Percentiles rank a stretch among this genome's conserved stretches.
These are phyloP conservation scores for Didymella pomorum DNA, from an alignment of 2,329 filamentous ascomycete species.

Conservation along the genomic window DNA sequence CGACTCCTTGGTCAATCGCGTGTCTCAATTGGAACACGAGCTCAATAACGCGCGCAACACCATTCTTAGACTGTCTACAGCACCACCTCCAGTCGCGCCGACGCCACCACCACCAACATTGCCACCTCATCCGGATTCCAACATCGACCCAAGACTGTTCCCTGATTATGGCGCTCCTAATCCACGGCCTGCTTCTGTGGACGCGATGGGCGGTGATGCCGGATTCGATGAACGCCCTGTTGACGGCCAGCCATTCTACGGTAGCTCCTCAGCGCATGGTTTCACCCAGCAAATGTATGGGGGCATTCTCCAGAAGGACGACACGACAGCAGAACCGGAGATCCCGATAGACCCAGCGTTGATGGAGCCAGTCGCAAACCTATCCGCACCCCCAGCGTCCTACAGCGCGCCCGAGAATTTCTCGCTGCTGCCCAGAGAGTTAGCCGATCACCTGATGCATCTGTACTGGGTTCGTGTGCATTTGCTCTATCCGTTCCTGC, in stretches of 20 bases:
- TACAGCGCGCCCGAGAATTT: constrained; percentile 14
- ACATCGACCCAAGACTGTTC: constrained; percentile 12
- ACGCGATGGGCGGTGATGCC: constrained; percentile 20
- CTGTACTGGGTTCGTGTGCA: constrained; percentile 21
- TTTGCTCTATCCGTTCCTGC: constrained; percentile 19
- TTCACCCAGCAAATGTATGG: constrained; percentile 22
- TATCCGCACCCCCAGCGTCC: not conserved
- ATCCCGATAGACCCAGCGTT: not conserved
- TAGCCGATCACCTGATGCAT: constrained; percentile 13
- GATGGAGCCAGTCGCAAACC: not conserved
- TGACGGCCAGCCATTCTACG: constrained; percentile 15
- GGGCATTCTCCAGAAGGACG: constrained; percentile 9
- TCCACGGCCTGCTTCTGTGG: constrained; percentile 3
- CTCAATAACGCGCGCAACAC: constrained; percentile 9
- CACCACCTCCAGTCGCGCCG: constrained; percentile 1
- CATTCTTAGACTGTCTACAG: constrained; percentile 8
- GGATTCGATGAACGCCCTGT: not conserved
- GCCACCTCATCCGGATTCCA: not conserved
- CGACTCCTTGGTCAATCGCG: constrained; percentile 15
- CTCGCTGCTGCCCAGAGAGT: constrained; percentile 17
- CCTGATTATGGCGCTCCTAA: constrained; percentile 1
- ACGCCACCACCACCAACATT: constrained; percentile 1
- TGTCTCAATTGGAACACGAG: constrained; percentile 18
- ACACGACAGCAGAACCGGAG: not conserved
- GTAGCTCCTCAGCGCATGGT: constrained; percentile 18